Conservation (phyloP, 768 basidiomycete genomes). For the Mycena kentingensis region DNA sequence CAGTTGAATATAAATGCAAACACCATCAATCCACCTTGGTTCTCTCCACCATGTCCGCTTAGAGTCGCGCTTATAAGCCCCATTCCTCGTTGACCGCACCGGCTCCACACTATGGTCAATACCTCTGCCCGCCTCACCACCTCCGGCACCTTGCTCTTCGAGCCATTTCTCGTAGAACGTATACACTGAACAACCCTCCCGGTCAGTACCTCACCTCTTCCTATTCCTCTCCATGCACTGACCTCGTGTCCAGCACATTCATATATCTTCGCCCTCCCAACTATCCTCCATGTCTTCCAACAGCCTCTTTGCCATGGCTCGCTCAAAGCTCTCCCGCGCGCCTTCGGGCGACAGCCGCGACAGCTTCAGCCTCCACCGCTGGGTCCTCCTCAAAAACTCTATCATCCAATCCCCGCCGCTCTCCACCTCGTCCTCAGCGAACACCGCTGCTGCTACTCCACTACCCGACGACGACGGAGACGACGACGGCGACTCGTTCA, state of each 20-base stretch:
- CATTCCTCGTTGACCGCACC: conserved; percentile 40
- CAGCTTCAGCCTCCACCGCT: conserved; percentile 77
- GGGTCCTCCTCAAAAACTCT: conserved; percentile 88
- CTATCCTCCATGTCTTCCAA: conserved; percentile 49
- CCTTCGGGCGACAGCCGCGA: conserved; percentile 61
- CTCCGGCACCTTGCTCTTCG: conserved; percentile 86
- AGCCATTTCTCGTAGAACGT: conserved; percentile 85
- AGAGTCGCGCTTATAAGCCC: conserved; percentile 35
- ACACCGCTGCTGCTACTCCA: conserved; percentile 30
- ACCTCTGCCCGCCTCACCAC: conserved; percentile 78
- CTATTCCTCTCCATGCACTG: background rate
- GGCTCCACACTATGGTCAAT: conserved; percentile 70
- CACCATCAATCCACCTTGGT: conserved; percentile 18
- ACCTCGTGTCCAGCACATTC: conserved; percentile 14
- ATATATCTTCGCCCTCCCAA: conserved; percentile 19
- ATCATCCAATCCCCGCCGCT: conserved; percentile 56
- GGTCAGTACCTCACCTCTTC: conserved; percentile 21
- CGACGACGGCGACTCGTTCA: conserved; percentile 68
- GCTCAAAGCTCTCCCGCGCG: conserved; percentile 63
- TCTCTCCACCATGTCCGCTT: conserved; percentile 50
- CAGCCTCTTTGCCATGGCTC: conserved; percentile 64
- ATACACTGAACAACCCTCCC: conserved; percentile 63
- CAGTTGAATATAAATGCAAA: background rate
- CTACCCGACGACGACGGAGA: conserved; percentile 50
- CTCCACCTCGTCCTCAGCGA: conserved; percentile 34